phyloP scores from a whole-genome alignment of 1,139 yeast species.

The Diutina ranongensis region DNA sequence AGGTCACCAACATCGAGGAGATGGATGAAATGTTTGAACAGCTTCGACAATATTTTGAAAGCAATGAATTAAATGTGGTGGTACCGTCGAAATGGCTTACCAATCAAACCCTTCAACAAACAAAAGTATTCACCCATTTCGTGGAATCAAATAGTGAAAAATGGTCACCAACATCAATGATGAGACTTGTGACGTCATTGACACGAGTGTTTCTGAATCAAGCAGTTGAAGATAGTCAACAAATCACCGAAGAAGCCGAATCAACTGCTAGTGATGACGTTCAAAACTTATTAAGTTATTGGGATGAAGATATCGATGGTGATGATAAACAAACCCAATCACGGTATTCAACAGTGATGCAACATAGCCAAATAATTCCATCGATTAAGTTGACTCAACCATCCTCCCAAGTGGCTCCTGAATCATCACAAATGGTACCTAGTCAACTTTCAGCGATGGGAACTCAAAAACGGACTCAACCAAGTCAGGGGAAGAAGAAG shows the following conservation, averaged over 20 bases:
- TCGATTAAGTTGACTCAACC: slow-evolving; percentile 1
- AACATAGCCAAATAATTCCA: neutral
- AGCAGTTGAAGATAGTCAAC: neutral
- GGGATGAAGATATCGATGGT: neutral
- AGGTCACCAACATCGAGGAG: neutral
- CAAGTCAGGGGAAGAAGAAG: neutral
- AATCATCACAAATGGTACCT: no score
- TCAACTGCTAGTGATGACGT: neutral
- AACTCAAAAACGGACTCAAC: neutral
- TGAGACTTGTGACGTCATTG: neutral
- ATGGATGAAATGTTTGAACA: neutral
- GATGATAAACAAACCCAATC: neutral
- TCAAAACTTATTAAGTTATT: neutral
- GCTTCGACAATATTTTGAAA: neutral
- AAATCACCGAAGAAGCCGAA: neutral
- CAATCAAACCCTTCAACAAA: neutral
- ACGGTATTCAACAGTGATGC: neutral
- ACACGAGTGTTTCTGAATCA: neutral
- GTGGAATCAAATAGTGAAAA: neutral
- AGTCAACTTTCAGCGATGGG: no score
- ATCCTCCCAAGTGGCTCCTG: neutral
- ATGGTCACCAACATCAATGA: neutral
- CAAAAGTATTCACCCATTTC: neutral
- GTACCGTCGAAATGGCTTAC: no score
- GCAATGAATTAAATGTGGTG: neutral